Base-by-base conservation (phyloP, 2,329 filamentous ascomycete genomes). In the Aspergillus calidoustus region DNA sequence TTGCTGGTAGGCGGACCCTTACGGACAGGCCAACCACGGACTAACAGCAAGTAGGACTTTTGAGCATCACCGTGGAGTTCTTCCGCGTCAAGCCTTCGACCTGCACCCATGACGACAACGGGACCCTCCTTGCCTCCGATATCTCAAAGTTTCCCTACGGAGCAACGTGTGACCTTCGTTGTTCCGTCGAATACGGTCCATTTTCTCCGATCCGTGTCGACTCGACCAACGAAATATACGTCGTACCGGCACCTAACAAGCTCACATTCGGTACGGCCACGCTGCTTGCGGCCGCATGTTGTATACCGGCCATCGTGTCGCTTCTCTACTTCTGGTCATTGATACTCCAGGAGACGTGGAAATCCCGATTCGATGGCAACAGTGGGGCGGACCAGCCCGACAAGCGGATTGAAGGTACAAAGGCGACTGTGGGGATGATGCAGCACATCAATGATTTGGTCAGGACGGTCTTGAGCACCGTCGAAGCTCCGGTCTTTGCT, bases 11-110 rank as follows among this genome's bases (percentile, higher is more conserved):
- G 55, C 17, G 23, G 17, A 41, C 17, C 25, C 48, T 25, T 47
- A 38, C 51, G 30, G 4, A 47, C 17, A 48, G 8, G 4, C 22
- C 3, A 7, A 22, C 8, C 9, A 2, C 11, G 23, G 31, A 50
- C 47, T 57, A 19, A 57, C 48, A 43, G 5, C 8, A 5, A 13
- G 0, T 28, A 57, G 55, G 55, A 4, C 38, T 57, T 15, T n/a
- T 57, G 23, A 57, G 55, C 23, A 57, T 57, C 31, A 57, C 55
- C 4, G 55, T 57, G 3, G 55, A 57, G 23, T n/a, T 57, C 25
- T 57, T 57, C n/a, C 47, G 55, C 3, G 47, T 34, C 34, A 44
- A 52, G 17, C 9, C 55, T 3, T 51, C 23, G 8, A 46, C 9
- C 19, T 57, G 55, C 25, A 51, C 48, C 38, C 34, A 51, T 6